Percentiles rank a stretch among this genome's conserved stretches.
Evolutionary conservation across 2,329 filamentous ascomycete genomes (phyloP).

Genomic region (Ceratocystis harringtonii): DNA sequence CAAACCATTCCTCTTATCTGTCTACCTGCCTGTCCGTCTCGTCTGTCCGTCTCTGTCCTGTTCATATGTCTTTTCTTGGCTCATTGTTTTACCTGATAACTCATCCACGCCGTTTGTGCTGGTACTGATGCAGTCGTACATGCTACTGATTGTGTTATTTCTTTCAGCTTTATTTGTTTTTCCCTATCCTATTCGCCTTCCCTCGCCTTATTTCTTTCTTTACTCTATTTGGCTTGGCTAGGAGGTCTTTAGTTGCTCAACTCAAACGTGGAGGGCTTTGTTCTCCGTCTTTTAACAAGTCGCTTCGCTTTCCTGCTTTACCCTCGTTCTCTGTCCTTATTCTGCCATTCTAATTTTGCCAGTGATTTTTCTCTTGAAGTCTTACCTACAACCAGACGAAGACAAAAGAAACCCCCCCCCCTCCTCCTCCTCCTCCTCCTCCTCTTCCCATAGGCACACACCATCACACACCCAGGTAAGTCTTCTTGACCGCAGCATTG

Average conservation of each 20-base stretch:
- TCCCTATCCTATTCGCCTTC: not conserved
- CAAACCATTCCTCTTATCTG: not conserved
- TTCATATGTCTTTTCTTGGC: not conserved
- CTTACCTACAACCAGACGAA: not conserved
- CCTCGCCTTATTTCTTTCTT: not conserved
- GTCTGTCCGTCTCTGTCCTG: not conserved
- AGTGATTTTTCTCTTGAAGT: not conserved
- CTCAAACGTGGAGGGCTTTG: not conserved
- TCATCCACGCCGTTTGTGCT: not conserved
- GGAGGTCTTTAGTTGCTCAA: not conserved
- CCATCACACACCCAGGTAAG: not conserved
- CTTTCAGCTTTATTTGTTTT: constrained; percentile 3
- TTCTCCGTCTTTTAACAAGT: not conserved
- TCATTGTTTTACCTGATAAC: constrained; percentile 2
- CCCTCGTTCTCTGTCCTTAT: not conserved
- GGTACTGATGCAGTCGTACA: not conserved
- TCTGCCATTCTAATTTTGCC: not conserved
- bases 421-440: no score
- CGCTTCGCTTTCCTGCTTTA: no score
- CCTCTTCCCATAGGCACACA: not conserved
- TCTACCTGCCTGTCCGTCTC: not conserved
- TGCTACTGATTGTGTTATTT: constrained; percentile 1
- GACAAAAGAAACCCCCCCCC: not conserved
- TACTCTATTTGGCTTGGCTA: not conserved
- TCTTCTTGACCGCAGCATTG: not conserved